Conservation (phyloP, 345 rosid genomes). For the Schrenkiella parvula region DNA sequence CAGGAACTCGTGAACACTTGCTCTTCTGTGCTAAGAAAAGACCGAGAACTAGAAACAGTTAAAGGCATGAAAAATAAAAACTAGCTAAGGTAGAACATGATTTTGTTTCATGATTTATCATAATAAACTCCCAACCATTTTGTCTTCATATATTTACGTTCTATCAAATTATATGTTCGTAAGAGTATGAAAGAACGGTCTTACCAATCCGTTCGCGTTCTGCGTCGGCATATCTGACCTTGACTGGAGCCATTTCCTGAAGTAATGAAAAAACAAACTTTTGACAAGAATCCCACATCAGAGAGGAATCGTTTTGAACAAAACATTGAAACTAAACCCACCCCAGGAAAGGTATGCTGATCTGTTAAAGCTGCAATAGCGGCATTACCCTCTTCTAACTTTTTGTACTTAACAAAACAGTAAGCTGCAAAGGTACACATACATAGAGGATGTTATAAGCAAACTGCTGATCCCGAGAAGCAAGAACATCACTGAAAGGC, state of each 20-base stretch:
- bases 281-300: background rate
- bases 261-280: conserved; percentile 4
- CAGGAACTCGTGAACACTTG: background rate
- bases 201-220: conserved; percentile 63
- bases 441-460: conserved; percentile 5
- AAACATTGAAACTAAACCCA: conserved; percentile 38
- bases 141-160: background rate
- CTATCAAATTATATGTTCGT: background rate
- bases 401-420: conserved; percentile 82
- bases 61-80: background rate
- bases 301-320: background rate
- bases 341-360: conserved; percentile 72
- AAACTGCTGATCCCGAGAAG: background rate
- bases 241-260: conserved; percentile 57
- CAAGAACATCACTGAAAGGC: background rate
- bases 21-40: background rate
- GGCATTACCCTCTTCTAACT: conserved; percentile 57
- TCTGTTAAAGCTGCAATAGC: conserved; percentile 69
- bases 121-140: conserved; percentile 1
- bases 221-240: conserved; percentile 72
- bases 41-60: background rate
- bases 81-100: background rate
- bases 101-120: background rate
- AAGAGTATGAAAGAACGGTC: background rate
- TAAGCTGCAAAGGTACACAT: conserved; percentile 47